Percentiles rank a stretch among this genome's conserved stretches.
These are phyloP conservation scores for Prunus yedoensis DNA, from an alignment of 331 rosid genomes.

Conservation along the genomic window DNA sequence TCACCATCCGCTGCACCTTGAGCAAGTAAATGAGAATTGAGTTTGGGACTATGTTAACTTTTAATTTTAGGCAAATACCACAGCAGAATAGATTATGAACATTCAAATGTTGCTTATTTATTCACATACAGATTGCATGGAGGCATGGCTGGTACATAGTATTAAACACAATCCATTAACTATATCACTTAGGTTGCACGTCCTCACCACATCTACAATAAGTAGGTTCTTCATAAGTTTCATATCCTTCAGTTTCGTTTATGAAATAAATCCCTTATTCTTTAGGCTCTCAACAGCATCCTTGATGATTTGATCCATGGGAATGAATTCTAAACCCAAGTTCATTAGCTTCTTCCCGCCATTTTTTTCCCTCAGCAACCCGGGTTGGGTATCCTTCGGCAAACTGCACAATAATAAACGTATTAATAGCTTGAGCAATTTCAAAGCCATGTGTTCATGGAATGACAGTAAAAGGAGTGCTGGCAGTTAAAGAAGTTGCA, in stretches of 20 bases:
- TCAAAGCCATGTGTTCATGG: neutral
- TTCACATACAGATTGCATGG: neutral
- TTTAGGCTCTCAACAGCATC: slow-evolving; percentile 73
- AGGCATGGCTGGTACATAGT: neutral
- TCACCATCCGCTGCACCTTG: too few species aligned
- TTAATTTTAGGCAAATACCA: too few species aligned
- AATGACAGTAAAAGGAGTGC: too few species aligned
- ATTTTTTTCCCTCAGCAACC: slow-evolving; percentile 49
- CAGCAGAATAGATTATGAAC: neutral
- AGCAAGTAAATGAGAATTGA: too few species aligned
- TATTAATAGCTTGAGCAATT: neutral
- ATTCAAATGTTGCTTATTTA: neutral
- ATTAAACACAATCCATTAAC: neutral
- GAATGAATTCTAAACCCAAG: slow-evolving; percentile 67
- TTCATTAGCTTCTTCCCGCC: slow-evolving; percentile 68
- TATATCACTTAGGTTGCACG: neutral
- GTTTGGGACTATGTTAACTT: too few species aligned
- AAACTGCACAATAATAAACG: slow-evolving; percentile 32
- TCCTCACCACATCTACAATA: neutral
- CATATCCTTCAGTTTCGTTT: neutral
- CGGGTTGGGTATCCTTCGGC: slow-evolving; percentile 63
- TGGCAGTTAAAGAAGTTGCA: too few species aligned
- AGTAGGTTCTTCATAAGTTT: neutral
- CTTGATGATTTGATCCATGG: slow-evolving; percentile 70
- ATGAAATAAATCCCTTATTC: slow-evolving; percentile 48